Base-by-base conservation (phyloP, 257 asterid genomes). In the Solanum chilense region DNA sequence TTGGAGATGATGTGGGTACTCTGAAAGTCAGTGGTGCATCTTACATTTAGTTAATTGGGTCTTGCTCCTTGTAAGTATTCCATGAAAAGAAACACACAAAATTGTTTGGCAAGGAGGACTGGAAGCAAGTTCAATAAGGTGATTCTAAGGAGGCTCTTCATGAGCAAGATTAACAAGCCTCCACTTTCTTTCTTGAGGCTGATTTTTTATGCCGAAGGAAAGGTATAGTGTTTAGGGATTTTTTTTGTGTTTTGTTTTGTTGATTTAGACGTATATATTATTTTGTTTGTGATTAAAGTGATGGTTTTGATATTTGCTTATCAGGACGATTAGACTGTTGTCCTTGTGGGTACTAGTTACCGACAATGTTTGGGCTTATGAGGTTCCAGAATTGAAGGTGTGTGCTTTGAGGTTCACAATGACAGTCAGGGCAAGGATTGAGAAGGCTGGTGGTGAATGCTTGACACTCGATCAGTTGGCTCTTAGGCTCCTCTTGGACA, bases 401-500 rank as follows among this genome's bases (percentile, higher is more conserved):
- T 52, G 91, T 70, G 93, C 94, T 23, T 84, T 92, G 85, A 90
- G 92, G 87, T 92, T 92, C 88, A 92, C 93, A 1, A 97, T 94
- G 92, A 94, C 92, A 0, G 98, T 97, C 0, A 93, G 99, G 87
- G 99, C 99, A 82, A 92, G 99, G 88, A 94, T 96, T 83, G 98
- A 94, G 95, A 96, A 95, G 93, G 98, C 98, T 2, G 98, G 99
- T 60, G 99, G 98, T 4, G 39, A 96, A 89, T 96, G 99, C 68
- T 85, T 96, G 90, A 96, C 99, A 1, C 95, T 96, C 29, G 98
- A 96, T 80, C 98, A 95, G 95, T 93, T 96, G 56, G 99, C 99
- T 86, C 98, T 96, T 15, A 93, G 93, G 99, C 99, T 33, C 99
- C 99, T 1, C 98, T 96, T 75, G 99, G 99, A 5, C 99, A 95